Base-by-base conservation (phyloP, 1,284 basidiomycete species). In the Irpex sp. region DNA sequence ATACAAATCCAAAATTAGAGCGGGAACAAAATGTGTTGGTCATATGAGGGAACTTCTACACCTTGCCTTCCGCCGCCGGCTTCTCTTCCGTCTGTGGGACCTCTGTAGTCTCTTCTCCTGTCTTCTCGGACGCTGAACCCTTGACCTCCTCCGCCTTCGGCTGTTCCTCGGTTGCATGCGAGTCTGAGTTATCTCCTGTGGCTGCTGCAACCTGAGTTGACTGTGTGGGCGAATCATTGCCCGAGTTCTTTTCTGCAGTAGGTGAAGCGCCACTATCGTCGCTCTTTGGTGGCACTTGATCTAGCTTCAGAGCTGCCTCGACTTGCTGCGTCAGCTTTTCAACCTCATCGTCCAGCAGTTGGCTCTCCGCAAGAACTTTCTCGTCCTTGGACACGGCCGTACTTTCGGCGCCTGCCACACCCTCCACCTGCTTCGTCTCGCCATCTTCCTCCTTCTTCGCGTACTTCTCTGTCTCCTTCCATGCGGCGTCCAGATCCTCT, bases 401-500 rank as follows among this genome's bases (percentile, higher is more conserved):
- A 57, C 68, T 67, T 62, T 65, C 65, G 37, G 62, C 60, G 26
- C 61, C 54, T 56, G 56, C 67, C 48, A 61, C 63, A 55, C 67
- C 65, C 34, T 57, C 40, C 17, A 36, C 47, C 31, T 70, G 69
- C 60, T 65, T 67, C 49, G 69, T 11, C 15, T 15, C 65, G 8
- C 70, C 70, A n/a, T 57, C 68, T 31, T 64, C 68, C 17, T 69
- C 69, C 38, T 57, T 31, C 13, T 19, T 61, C 54, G 21, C 65
- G 48, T 61, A 66, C 58, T 57, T 60, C 62, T 66, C 72, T 13
- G 87, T 88, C 66, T 77, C 79, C 15, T 76, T 79, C 89, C 89
- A 91, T 38, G 81, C 72, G 15, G 69, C 72, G 52, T 82, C 77
- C 36, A 92, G 76, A 57, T 91, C 88, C 4, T 85, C 80, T 58